Conservation (phyloP, 1,139 yeast species). For the Hyphopichia wangnamkhiaoensis region DNA sequence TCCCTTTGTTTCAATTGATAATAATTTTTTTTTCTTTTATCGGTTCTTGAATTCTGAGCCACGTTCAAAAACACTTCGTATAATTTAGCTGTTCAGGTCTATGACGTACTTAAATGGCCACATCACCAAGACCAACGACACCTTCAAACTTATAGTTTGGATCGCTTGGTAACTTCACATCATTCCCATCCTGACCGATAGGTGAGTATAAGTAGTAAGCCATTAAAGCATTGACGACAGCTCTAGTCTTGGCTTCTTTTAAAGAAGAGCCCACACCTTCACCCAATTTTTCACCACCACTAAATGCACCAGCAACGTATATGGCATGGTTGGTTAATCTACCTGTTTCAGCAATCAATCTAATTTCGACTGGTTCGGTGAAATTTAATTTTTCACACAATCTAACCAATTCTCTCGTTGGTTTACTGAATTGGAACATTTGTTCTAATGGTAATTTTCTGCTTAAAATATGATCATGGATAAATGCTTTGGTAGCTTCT, state of each 20-base stretch:
- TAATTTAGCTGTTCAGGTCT: no score
- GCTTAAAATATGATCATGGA: slow-evolving; percentile 70
- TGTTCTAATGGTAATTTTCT: slow-evolving; percentile 72
- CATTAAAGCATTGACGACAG: slow-evolving; percentile 87
- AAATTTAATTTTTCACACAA: slow-evolving; percentile 80
- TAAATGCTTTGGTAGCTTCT: slow-evolving; percentile 60
- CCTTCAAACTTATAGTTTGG: slow-evolving; percentile 45
- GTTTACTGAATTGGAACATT: slow-evolving; percentile 80
- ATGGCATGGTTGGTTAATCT: slow-evolving; percentile 82
- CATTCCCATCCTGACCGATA: slow-evolving; percentile 42
- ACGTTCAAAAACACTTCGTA: no score
- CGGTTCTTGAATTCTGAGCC: no score
- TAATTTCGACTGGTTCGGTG: slow-evolving; percentile 67
- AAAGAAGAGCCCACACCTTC: slow-evolving; percentile 95
- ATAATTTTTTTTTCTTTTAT: not conserved
- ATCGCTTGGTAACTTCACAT: slow-evolving; percentile 62
- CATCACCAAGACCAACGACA: slow-evolving; percentile 56
- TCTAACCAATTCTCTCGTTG: slow-evolving; percentile 80
- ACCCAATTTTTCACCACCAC: slow-evolving; percentile 81
- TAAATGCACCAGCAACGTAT: slow-evolving; percentile 87
- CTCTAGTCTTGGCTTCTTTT: slow-evolving; percentile 88
- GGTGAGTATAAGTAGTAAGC: slow-evolving; percentile 93
- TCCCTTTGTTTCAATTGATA: not conserved
- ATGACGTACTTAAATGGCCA: slow-evolving; percentile 35
- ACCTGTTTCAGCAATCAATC: slow-evolving; percentile 92